Percentiles rank a stretch among this genome's conserved stretches.
phyloP scores from a whole-genome alignment of 139 green algal genomes.

The Chlamydomonas sphaeroides region DNA sequence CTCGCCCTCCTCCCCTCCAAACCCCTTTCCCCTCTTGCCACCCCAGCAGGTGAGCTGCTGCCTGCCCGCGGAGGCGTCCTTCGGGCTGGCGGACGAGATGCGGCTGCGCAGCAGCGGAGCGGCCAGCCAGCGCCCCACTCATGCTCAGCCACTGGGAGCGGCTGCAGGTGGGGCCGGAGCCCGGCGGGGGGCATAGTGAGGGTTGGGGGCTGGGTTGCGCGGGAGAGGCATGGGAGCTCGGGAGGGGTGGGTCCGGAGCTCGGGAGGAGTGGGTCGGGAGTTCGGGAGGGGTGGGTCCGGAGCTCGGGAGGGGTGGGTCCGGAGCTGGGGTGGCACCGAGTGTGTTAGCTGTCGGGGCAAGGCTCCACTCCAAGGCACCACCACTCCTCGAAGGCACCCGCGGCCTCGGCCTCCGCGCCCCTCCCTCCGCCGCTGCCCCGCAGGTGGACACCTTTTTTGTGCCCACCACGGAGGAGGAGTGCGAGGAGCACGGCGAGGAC shows the following conservation, averaged over 20 bases:
- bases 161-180: slow-evolving; percentile 64
- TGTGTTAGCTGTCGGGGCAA: too few relatives aligned
- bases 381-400: neutral
- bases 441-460: slow-evolving; percentile 97
- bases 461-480: slow-evolving; percentile 94
- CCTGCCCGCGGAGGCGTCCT: slow-evolving; percentile 91
- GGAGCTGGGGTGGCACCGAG: too few relatives aligned
- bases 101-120: slow-evolving; percentile 82
- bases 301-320: too few relatives aligned
- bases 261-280: too few relatives aligned
- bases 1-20: slow-evolving; percentile 52
- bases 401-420: too few relatives aligned
- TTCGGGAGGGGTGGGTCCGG: too few relatives aligned
- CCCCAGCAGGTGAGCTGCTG: slow-evolving; percentile 54
- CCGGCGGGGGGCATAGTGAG: too few relatives aligned
- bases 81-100: slow-evolving; percentile 97
- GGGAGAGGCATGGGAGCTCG: too few relatives aligned
- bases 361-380: neutral
- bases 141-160: slow-evolving; percentile 96
- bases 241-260: too few relatives aligned
- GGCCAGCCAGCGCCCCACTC: slow-evolving; percentile 85
- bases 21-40: neutral
- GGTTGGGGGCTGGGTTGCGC: too few relatives aligned
- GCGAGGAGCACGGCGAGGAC: slow-evolving; percentile 97
- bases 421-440: neutral